Evolutionary conservation across 352 stramenopile genomes (phyloP).

Genomic region (Thraustochytrium sp.): DNA sequence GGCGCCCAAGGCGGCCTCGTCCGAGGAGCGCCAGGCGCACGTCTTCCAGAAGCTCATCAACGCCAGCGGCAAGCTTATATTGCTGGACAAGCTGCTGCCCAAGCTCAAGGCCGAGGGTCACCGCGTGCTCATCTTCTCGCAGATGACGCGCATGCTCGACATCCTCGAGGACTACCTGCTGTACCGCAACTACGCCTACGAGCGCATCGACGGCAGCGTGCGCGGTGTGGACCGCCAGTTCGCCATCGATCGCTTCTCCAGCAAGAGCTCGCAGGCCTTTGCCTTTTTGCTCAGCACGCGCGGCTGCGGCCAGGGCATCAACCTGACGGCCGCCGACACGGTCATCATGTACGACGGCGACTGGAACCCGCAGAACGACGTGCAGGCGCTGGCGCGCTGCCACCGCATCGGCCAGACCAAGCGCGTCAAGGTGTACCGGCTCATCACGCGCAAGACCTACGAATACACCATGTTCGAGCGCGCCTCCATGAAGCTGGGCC

Average conservation of each 20-base stretch:
- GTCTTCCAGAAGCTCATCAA: constrained; percentile 70
- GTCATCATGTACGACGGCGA: constrained; percentile 87
- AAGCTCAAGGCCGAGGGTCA: constrained; percentile 89
- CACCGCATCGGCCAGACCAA: constrained; percentile 88
- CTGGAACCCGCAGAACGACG: constrained; percentile 93
- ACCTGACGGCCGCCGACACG: constrained; percentile 80
- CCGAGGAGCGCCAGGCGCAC: background rate
- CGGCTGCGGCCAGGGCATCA: constrained; percentile 96
- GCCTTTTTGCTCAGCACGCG: constrained; percentile 96
- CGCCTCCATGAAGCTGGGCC: constrained; percentile 80
- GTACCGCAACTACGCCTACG: constrained; percentile 80
- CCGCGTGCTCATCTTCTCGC: constrained; percentile 95
- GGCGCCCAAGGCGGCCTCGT: background rate
- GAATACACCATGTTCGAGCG: constrained; percentile 86
- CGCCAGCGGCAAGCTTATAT: constrained; percentile 92
- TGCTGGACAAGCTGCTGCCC: constrained; percentile 97
- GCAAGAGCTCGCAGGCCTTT: constrained; percentile 57
- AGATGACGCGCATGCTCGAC: constrained; percentile 90
- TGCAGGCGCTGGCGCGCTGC: constrained; percentile 80
- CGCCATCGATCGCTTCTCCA: constrained; percentile 81
- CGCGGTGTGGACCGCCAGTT: constrained; percentile 89
- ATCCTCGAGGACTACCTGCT: constrained; percentile 97
- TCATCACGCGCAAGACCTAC: constrained; percentile 84
- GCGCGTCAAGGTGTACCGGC: constrained; percentile 82
- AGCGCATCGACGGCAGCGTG: constrained; percentile 97